Evolutionary conservation across 176 grass and related monocot species (phyloP), one percentile per base, ranked within the genome.

Genomic region (Oryza brachyantha): DNA sequence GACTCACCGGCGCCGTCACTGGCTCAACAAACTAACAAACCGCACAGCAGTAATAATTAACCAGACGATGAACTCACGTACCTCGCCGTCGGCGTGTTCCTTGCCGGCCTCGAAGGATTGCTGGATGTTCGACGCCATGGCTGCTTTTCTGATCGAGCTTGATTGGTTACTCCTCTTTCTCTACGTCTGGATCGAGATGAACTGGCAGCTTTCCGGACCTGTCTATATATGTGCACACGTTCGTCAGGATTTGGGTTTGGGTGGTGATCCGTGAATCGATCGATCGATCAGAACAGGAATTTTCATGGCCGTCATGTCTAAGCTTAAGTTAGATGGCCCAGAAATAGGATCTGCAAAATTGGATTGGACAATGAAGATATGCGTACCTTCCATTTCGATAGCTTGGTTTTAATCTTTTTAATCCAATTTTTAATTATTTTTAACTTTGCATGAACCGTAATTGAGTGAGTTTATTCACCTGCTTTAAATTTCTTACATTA

Each of bases 101-200:
- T 86, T 69, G 72, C 78, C 84, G 54, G 72, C 19, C 64, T 81
- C 52, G 78, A 70, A 52, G 64, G 84, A 86, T 55, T 86, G 78
- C 54, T 41, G 65, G 14, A 81, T n/a, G 64, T 71, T 75, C 8
- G 5, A 6, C 4, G 85, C 75, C 85, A 82, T 87, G 7, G 19
- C 41, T 32, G 12, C 19, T 8, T n/a, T n/a, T 19, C 50, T 6
- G 14, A 17, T 17, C 1, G 13, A 19, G 17, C 5, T 52, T 8
- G 48, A 52, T 52, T 46, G 43, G 1, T 52, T 46, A 16, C 43
- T 3, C 16, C 43, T 16, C 10, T 46, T 0, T 14, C 2, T 46
- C 43, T 46, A 1, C 16, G 3, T 45, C 2, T 45, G 0, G 42
- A 45, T 45, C 42, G 10, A 21, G 46, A 21, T 19, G 46, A 21